Conservation (phyloP, 1,284 basidiomycete species). For the Chiua sp. region DNA sequence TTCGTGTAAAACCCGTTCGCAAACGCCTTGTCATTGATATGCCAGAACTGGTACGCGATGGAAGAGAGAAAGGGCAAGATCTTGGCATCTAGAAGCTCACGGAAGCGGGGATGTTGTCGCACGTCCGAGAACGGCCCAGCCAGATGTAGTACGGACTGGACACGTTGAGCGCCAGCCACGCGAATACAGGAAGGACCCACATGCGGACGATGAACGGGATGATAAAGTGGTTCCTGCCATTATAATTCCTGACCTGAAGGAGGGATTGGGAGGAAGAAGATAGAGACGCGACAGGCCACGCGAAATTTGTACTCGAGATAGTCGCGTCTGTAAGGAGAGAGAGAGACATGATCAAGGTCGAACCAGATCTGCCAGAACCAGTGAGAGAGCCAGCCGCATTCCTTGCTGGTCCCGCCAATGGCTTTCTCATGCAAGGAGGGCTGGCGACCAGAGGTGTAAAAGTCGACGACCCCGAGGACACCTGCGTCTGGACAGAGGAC, state of each 20-base stretch:
- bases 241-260: conserved; percentile 58
- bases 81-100: conserved; percentile 65
- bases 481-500: conserved; percentile 69
- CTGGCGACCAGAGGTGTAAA: too few relatives aligned
- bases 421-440: conserved; percentile 64
- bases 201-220: too few relatives aligned
- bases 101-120: conserved; percentile 69
- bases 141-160: conserved; percentile 76
- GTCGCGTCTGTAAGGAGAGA: conserved; percentile 72
- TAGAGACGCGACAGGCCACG: conserved; percentile 46
- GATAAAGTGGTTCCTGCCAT: too few relatives aligned
- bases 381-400: conserved; percentile 75
- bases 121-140: conserved; percentile 72
- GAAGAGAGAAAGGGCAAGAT: conserved; percentile 79
- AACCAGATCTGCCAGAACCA: conserved; percentile 90
- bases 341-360: conserved; percentile 77
- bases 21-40: conserved; percentile 68
- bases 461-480: too few relatives aligned
- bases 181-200: conserved; percentile 31
- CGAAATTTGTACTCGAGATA: conserved; percentile 87
- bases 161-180: neutral
- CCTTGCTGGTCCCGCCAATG: conserved; percentile 72
- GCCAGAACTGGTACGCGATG: conserved; percentile 81
- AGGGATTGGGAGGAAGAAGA: neutral
- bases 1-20: conserved; percentile 72